Conservation (phyloP, 2,329 filamentous ascomycete species). For the Plenodomus tracheiphilus region DNA sequence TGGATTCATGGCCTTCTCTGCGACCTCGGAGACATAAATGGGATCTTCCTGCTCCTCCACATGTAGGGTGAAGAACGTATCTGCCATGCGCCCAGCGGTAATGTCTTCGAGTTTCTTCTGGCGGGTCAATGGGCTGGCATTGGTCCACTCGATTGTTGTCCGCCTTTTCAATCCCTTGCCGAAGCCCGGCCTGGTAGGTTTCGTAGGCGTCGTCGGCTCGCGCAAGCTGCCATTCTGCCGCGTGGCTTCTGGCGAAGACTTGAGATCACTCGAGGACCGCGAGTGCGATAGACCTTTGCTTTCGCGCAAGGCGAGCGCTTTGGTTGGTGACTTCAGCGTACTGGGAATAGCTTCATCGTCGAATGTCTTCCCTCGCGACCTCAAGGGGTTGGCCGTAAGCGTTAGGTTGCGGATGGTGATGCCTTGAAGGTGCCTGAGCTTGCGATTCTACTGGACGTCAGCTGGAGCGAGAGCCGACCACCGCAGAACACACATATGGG, state of each 20-base stretch:
- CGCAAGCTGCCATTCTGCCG: constrained; percentile 26
- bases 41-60: constrained; percentile 66
- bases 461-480: neutral
- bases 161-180: constrained; percentile 53
- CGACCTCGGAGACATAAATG: constrained; percentile 86
- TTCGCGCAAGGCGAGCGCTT: constrained; percentile 61
- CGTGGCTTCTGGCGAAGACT: constrained; percentile 27
- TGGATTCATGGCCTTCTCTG: constrained; percentile 83
- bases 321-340: constrained; percentile 66
- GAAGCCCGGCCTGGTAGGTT: constrained; percentile 37
- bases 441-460: constrained; percentile 67
- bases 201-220: constrained; percentile 22
- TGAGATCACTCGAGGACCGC: constrained; percentile 61
- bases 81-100: constrained; percentile 72
- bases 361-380: constrained; percentile 63
- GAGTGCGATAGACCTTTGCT: constrained; percentile 58
- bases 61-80: constrained; percentile 88
- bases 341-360: constrained; percentile 77
- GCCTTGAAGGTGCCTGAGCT: constrained; percentile 82
- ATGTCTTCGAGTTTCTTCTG: constrained; percentile 78
- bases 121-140: constrained; percentile 60
- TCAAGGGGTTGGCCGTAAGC: constrained; percentile 58
- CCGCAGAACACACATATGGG: constrained; percentile 30
- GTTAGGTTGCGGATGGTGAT: constrained; percentile 85
- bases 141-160: constrained; percentile 66